Evolutionary conservation across 148 eudicot species (phyloP).

Genomic region (Vaccinium vitisidaea): DNA sequence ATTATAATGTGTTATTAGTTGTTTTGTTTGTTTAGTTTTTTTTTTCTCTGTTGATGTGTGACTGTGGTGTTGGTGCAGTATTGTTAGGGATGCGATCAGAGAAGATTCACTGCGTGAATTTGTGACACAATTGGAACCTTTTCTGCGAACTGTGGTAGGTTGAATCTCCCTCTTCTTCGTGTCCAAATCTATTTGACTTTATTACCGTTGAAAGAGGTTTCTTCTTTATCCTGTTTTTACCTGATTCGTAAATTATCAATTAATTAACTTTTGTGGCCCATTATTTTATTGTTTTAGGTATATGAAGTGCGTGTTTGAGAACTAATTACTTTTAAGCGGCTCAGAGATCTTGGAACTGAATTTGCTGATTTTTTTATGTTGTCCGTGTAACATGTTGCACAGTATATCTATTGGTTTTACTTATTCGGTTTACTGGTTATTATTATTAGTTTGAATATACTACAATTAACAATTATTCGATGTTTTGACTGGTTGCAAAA

Average conservation of each 20-base stretch:
- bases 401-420: neutral
- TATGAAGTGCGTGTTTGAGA: neutral
- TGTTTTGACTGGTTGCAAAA: neutral
- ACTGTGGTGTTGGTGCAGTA: slow-evolving; percentile 24
- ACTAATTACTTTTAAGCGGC: neutral
- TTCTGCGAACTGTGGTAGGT: slow-evolving; percentile 54
- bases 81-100: slow-evolving; percentile 33
- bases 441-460: neutral
- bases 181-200: neutral
- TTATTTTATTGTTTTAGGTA: neutral
- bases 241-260: neutral
- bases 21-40: neutral
- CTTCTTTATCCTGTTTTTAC: neutral
- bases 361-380: neutral
- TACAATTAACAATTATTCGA: neutral
- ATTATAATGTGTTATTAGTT: neutral
- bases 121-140: slow-evolving; percentile 41
- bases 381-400: neutral
- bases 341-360: neutral
- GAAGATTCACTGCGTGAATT: slow-evolving; percentile 37
- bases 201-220: neutral
- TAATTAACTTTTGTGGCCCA: neutral
- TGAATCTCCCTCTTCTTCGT: neutral
- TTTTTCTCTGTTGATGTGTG: neutral
- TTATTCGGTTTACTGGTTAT: neutral